Conservation (phyloP, 169 alveolate species). For the Plasmodium blacklocki region DNA sequence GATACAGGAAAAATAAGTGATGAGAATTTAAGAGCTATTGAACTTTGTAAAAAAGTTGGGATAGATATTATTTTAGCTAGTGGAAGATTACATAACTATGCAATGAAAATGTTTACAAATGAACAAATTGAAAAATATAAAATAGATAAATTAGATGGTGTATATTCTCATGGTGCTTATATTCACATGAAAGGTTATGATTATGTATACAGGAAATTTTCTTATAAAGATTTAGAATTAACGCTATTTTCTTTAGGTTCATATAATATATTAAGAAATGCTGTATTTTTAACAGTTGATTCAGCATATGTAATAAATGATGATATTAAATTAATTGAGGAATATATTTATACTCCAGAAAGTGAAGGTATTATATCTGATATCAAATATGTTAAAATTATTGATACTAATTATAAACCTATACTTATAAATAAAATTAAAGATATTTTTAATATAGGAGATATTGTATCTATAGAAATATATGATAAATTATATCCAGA, state of each 20-base stretch:
- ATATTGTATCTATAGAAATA: conserved; percentile 24
- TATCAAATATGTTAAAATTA: neutral
- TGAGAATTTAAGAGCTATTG: conserved; percentile 25
- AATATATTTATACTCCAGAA: neutral
- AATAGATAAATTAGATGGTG: conserved; percentile 36
- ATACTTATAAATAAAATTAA: conserved; percentile 17
- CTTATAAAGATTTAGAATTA: conserved; percentile 19
- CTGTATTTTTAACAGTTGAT: conserved; percentile 24
- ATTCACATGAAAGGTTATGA: conserved; percentile 27
- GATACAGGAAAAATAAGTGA: conserved; percentile 14
- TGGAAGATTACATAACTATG: conserved; percentile 5
- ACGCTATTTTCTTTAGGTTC: conserved; percentile 22
- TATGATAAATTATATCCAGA: conserved; percentile 15
- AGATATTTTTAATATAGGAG: conserved; percentile 45
- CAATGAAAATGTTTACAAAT: conserved; percentile 22
- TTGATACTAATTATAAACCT: conserved; percentile 7
- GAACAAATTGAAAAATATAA: conserved; percentile 25
- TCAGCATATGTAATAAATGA: conserved; percentile 21
- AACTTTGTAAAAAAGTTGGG: conserved; percentile 15
- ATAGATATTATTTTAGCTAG: conserved; percentile 56
- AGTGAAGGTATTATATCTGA: neutral
- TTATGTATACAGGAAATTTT: conserved; percentile 16
- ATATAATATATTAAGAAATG: conserved; percentile 22
- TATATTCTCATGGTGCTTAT: conserved; percentile 53
- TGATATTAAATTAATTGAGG: neutral